Evolutionary conservation across 805 yeast species (phyloP), one percentile per base, ranked within the genome.

Genomic region (Hanseniaspora pseudoguilliermondii): DNA sequence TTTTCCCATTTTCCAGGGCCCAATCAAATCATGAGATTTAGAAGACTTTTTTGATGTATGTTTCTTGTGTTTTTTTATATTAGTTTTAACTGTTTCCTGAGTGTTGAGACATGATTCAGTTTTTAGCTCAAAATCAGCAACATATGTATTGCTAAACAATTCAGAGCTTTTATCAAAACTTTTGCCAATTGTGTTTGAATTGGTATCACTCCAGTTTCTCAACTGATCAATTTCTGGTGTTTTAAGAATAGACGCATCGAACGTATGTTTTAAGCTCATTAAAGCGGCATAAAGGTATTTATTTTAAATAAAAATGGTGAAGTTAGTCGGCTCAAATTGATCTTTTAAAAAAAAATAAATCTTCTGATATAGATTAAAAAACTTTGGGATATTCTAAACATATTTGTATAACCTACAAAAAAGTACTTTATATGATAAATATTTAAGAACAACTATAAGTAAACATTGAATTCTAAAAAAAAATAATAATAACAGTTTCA

Each of bases 1-100:
- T 63, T 81, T 80, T 20, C 93, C 93, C 54, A 86, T 71, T 61
- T 77, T 77, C 95, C 95, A 86, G 16, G 95, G 95, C 1, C 95
- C 95, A 25, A 86, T 83, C 32, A 73, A 71, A 58, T 72, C 71
- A 57, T 70, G 62, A 15, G 68, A 61, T 49, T 61, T 66, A 20
- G 66, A 61, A 53, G 64, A 65, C 38, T 38, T 48, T 29, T 49
- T 48, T 5, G 21, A 38, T 36, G n/a, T 36, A 10, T 46, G 23
- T 25, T 40, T 53, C 18, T 25, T 15, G 7, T 16, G 9, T n/a
- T 38, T 36, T 48, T 48, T 20, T 23, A 13, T 11, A 10, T 23
- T 20, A 10, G 11, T 40, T 40, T 11, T 40, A 2, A 13, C 2
- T 9, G 27, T 15, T 20, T 40, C 18, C 8, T 8, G 29, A 10